Evolutionary conservation across 192 early-diverging fungal genomes (phyloP).

Genomic region (Jimgerdemannia flammicorona): DNA sequence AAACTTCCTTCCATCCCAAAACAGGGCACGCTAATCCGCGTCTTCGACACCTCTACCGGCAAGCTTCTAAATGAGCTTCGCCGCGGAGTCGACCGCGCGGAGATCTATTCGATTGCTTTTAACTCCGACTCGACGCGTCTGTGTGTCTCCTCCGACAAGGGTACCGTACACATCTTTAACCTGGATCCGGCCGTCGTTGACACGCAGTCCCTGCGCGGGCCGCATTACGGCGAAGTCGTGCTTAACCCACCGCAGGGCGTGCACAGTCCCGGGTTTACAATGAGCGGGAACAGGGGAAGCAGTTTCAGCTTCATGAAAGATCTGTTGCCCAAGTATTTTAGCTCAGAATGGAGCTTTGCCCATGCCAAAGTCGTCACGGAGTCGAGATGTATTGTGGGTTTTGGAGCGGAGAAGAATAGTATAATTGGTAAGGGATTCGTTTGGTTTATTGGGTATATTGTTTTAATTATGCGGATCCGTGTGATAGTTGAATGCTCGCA

Average conservation of each 20-base stretch:
- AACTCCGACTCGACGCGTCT: constrained; percentile 71
- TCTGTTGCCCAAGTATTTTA: constrained; percentile 90
- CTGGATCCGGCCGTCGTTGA: constrained; percentile 51
- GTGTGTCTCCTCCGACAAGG: constrained; percentile 87
- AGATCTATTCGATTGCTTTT: constrained; percentile 90
- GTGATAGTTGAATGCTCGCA: no score
- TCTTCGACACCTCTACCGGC: constrained; percentile 76
- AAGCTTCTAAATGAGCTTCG: constrained; percentile 81
- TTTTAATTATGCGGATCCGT: no score
- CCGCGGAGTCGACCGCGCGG: constrained; percentile 82
- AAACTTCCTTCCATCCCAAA: no score
- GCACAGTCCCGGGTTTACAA: constrained; percentile 34
- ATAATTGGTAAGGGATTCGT: constrained; percentile 49
- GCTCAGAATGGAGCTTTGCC: constrained; percentile 92
- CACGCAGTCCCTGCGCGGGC: constrained; percentile 36
- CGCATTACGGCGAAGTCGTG: constrained; percentile 53
- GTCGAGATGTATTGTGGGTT: constrained; percentile 77
- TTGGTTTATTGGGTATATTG: not conserved
- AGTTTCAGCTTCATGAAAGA: constrained; percentile 72
- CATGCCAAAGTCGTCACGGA: constrained; percentile 77
- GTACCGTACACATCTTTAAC: constrained; percentile 92
- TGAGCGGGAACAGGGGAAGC: constrained; percentile 46
- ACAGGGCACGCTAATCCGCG: constrained; percentile 85
- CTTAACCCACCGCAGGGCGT: no score
- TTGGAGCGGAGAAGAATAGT: constrained; percentile 73